These are phyloP conservation scores for Eutrema yunnanense DNA, from an alignment of 345 rosid species.

Conservation along the genomic window DNA sequence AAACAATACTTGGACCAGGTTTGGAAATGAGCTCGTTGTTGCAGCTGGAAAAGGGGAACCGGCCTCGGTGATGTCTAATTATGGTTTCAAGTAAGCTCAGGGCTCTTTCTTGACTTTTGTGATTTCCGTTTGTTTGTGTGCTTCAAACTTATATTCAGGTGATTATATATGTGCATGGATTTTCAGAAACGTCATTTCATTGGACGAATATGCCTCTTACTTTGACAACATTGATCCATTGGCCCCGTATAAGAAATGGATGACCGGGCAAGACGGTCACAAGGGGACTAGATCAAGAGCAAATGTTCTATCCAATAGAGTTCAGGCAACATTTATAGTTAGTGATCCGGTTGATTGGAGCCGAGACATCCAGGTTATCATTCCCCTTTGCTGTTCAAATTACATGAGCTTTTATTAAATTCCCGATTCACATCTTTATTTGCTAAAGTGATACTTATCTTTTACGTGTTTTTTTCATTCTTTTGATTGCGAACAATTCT, in stretches of 20 bases:
- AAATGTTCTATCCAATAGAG: conserved; percentile 42
- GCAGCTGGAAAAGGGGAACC: conserved; percentile 95
- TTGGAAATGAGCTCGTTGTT: conserved; percentile 59
- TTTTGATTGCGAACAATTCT: background rate
- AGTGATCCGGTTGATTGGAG: conserved; percentile 96
- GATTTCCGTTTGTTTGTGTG: background rate
- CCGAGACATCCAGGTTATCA: conserved; percentile 78
- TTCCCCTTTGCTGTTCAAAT: background rate
- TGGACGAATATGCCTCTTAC: conserved; percentile 72
- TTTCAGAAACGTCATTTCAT: conserved; percentile 76
- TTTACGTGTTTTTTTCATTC: background rate
- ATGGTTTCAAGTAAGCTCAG: conserved; percentile 67
- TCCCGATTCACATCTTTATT: background rate
- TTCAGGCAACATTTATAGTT: conserved; percentile 78
- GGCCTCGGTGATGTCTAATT: conserved; percentile 75
- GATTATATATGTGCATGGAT: conserved; percentile 7
- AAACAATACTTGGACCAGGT: conserved; percentile 36
- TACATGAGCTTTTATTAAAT: background rate
- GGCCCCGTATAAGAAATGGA: conserved; percentile 62
- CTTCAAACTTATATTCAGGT: background rate
- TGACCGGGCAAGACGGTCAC: conserved; percentile 25
- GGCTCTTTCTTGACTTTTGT: background rate
- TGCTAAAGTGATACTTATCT: background rate
- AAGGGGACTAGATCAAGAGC: conserved; percentile 20
- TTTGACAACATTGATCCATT: conserved; percentile 82